A percentile compares a stretch with the other conserved stretches of the same genome.
Conservation (phyloP, 2,329 filamentous ascomycete species). For the Diaporthe amygdali region DNA sequence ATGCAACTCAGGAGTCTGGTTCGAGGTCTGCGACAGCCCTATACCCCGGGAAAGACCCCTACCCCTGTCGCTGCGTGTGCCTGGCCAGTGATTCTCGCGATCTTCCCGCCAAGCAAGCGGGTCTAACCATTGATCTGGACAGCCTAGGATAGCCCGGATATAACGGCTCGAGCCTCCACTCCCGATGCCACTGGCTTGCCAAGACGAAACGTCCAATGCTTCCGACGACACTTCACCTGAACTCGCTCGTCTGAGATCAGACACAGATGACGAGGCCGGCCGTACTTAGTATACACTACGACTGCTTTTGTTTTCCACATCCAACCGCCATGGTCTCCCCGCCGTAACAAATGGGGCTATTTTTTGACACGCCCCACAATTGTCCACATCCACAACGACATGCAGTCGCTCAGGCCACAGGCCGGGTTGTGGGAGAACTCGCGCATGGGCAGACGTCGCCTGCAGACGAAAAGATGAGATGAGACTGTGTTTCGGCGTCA, state of each 20-base stretch:
- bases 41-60: neutral
- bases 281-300: neutral
- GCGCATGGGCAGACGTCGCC: neutral
- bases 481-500: slow-evolving; percentile 20
- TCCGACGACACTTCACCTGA: neutral
- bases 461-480: slow-evolving; percentile 17
- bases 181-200: slow-evolving; percentile 14
- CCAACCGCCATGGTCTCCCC: neutral
- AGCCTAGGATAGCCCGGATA: neutral
- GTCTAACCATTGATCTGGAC: neutral
- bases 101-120: slow-evolving; percentile 1
- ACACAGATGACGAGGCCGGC: slow-evolving; percentile 12
- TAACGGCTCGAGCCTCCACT: slow-evolving; percentile 3
- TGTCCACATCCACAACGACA: neutral
- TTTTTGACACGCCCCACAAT: neutral
- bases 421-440: neutral
- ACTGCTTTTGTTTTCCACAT: neutral
- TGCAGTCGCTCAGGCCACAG: neutral
- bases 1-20: neutral
- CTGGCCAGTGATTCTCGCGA: slow-evolving; percentile 4
- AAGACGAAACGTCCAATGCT: slow-evolving; percentile 23
- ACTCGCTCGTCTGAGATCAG: slow-evolving; percentile 9
- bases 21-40: slow-evolving; percentile 9
- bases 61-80: neutral
- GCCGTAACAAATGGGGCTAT: neutral